Percentiles rank a stretch among this genome's conserved stretches.
Evolutionary conservation across 176 grass and related monocot genomes (phyloP).

Genomic region (Tuctoria greenei): DNA sequence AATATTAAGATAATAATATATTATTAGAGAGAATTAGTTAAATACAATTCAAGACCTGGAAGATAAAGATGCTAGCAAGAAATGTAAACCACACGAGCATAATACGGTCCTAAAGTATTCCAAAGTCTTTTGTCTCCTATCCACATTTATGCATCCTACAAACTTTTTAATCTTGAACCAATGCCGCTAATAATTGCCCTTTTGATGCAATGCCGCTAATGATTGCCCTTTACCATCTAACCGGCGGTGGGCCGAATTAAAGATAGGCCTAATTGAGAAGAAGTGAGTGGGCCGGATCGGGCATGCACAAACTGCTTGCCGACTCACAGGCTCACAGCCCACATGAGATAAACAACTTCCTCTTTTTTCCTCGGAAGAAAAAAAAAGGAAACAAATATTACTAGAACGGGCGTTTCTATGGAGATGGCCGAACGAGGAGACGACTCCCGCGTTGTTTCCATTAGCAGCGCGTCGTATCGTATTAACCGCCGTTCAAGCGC

Average conservation of each 20-base stretch:
- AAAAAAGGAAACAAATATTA: not conserved
- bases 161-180: not conserved
- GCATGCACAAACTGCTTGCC: too few species aligned
- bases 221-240: not conserved
- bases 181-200: not conserved
- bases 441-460: not conserved
- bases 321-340: not conserved
- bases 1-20: too few species aligned
- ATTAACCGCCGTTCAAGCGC: not conserved
- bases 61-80: not conserved
- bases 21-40: too few species aligned
- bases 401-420: not conserved
- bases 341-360: not conserved
- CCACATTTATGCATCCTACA: not conserved
- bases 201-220: not conserved
- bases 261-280: too few species aligned
- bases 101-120: not conserved
- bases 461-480: slow-evolving; percentile 1
- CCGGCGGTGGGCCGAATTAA: too few species aligned
- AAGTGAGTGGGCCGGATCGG: too few species aligned
- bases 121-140: not conserved
- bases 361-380: not conserved
- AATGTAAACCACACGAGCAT: not conserved
- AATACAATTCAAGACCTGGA: not conserved
- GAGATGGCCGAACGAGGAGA: not conserved